Percentiles rank a stretch among this genome's conserved stretches.
Evolutionary conservation across 805 yeast species (phyloP).

Genomic region (Scheffersomyces coipomensis): DNA sequence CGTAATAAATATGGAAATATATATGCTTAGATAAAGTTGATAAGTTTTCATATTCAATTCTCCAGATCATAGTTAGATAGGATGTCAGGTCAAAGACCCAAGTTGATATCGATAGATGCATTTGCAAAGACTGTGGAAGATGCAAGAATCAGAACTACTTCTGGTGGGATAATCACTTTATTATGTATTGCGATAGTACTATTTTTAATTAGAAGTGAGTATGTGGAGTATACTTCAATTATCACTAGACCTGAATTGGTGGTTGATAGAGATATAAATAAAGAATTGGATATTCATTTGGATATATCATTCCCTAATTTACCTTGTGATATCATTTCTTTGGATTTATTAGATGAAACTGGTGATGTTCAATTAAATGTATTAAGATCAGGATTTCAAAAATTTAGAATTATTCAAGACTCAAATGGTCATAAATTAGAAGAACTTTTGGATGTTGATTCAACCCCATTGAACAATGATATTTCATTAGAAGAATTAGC

Average conservation of each 20-base stretch:
- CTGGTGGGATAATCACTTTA: slow-evolving; percentile 88
- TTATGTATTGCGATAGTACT: slow-evolving; percentile 61
- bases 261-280: slow-evolving; percentile 79
- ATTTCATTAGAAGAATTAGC: slow-evolving; percentile 27
- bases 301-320: slow-evolving; percentile 81
- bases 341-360: slow-evolving; percentile 86
- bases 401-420: slow-evolving; percentile 56
- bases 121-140: slow-evolving; percentile 94
- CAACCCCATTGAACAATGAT: slow-evolving; percentile 19
- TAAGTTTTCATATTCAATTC: too few species aligned
- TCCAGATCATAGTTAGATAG: too few species aligned
- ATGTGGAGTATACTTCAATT: slow-evolving; percentile 67
- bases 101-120: slow-evolving; percentile 71
- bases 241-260: slow-evolving; percentile 79
- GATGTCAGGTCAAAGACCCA: slow-evolving; percentile 25
- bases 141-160: slow-evolving; percentile 79
- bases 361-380: slow-evolving; percentile 84
- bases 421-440: slow-evolving; percentile 34
- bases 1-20: too few species aligned
- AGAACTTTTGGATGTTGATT: slow-evolving; percentile 27
- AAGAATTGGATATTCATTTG: slow-evolving; percentile 71
- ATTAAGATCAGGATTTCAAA: slow-evolving; percentile 65
- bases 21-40: too few species aligned
- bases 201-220: slow-evolving; percentile 68
- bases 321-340: slow-evolving; percentile 79